Evolutionary conservation across 208 protist genomes (phyloP), one percentile per base, ranked within the genome.

Genomic region (Trypanosomatidae sp.): DNA sequence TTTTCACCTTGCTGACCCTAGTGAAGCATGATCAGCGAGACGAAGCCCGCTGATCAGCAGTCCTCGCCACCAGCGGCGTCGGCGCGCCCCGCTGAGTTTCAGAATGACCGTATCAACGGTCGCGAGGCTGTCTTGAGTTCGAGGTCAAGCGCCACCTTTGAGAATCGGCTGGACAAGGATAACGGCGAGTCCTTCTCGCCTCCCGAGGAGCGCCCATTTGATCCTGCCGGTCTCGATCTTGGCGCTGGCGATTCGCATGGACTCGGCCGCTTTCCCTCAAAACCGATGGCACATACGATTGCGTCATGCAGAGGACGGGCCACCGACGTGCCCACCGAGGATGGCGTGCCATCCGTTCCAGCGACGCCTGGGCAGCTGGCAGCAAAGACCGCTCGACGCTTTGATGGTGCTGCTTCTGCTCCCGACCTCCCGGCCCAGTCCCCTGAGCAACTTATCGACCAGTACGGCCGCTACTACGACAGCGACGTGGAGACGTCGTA

Each of bases 401-500:
- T 67, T 10, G 30, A 56, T 59, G 28, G 28, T 49, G 56, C 33
- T 43, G 46, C 66, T 17, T 1, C 28, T 19, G 52, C 59, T 0
- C 49, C 47, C 1, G 66, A 49, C 33, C 44, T 58, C 10, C 73
- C 55, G 7, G 46, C 56, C 4, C 28, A 47, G 49, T 64, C 62
- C 0, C n/a, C 58, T 6, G 46, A 43, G 30, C 43, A 69, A 47
- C 43, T 79, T 6, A 79, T 79, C 41, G 1, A 30, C 28, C 69
- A 62, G 46, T 79, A 79, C 64, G 33, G 55, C 17, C 41, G 47
- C 12, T 5, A 47, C 47, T 79, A 79, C 75, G 62, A 73, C 75
- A 55, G 75, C 64, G 64, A 62, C 5, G 75, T 79, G 41, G 75
- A 79, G 69, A 69, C 75, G 52, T 74, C 73, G 22, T 85, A 81